These are phyloP conservation scores for Globisporangium apiculatum DNA, from an alignment of 352 stramenopile genomes.

Conservation along the genomic window DNA sequence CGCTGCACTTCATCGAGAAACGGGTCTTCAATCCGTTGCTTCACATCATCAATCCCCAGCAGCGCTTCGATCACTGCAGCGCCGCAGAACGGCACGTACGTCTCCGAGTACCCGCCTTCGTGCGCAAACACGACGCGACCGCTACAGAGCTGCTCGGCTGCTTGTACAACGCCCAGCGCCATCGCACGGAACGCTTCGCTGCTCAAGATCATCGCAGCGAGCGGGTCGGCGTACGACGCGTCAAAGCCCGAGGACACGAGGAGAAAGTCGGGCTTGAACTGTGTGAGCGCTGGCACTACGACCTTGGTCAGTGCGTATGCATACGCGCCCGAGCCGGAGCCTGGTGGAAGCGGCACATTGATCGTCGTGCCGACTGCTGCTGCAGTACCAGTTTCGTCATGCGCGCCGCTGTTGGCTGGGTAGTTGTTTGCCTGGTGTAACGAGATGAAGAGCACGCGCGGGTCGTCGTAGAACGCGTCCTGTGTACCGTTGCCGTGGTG, in stretches of 20 bases:
- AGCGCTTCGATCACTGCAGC: constrained; percentile 73
- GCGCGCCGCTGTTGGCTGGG: constrained; percentile 38
- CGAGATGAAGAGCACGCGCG: constrained; percentile 68
- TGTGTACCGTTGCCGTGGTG: constrained; percentile 97
- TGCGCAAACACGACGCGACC: constrained; percentile 69
- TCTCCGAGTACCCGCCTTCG: constrained; percentile 83
- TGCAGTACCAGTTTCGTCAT: constrained; percentile 30
- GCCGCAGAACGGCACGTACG: constrained; percentile 89
- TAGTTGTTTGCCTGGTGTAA: constrained; percentile 84
- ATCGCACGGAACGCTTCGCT: constrained; percentile 66
- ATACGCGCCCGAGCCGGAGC: constrained; percentile 71
- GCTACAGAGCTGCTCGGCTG: constrained; percentile 31
- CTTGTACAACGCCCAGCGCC: constrained; percentile 38
- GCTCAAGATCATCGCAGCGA: constrained; percentile 82
- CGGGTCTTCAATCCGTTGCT: constrained; percentile 47
- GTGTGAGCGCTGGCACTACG: constrained; percentile 54
- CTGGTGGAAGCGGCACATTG: constrained; percentile 84
- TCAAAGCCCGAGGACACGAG: constrained; percentile 74
- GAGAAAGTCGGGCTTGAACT: constrained; percentile 78
- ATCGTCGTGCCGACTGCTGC: constrained; percentile 51
- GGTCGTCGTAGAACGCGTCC: constrained; percentile 81
- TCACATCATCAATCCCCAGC: constrained; percentile 31
- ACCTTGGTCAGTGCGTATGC: constrained; percentile 51
- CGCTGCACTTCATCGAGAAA: constrained; percentile 52
- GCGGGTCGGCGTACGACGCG: constrained; percentile 71